Evolutionary conservation across 495 filamentous ascomycete species (phyloP), one percentile per base, ranked within the genome.

Genomic region (Penicillium goetzii): DNA sequence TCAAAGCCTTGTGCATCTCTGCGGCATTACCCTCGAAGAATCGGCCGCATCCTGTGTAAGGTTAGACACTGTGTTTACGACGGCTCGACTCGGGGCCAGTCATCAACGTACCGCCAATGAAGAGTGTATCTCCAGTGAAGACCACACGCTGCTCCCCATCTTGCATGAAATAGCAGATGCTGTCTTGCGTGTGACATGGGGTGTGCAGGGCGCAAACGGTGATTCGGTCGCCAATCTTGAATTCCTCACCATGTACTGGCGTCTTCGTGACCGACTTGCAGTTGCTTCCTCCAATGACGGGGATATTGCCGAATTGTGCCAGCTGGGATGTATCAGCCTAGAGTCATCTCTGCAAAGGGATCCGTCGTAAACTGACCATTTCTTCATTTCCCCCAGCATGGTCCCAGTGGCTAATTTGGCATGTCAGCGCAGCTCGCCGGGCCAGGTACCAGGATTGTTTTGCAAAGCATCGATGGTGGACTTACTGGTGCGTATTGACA

Each of bases 141-240:
- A 98, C 91, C 10, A 84, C 96, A 65, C 84, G 87, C 53, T 97
- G 87, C 28, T 88, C 80, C 12, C 85, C 87, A 69, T 98, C 95
- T 74, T 96, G 85, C 82, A 95, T 86, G 56, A 85, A 85, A 67
- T 86, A 99, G 83, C 95, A 98, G 67, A 99, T 97, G 70, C 92
- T 97, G 75, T 99, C 95, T 76, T 97, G 95, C 3, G 95, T 99
- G 73, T 99, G 96, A 74, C 95, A 99, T 4, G 95, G 95, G 9
- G 95, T 99, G 77, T 98, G 89, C 26, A 98, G 77, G n/a, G 90
- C 91, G 70, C 86, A 95, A 56, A 97, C 92, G 2, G 83, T 83
- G 69, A 99, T 94, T 40, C 79, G 78, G 58, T 89, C 85, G 60
- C 96, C 95, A 61, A 98, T 87, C 66, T 86, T 89, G 82, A 97